phyloP scores from a whole-genome alignment of 345 rosid genomes.

The Litchi chinensis region DNA sequence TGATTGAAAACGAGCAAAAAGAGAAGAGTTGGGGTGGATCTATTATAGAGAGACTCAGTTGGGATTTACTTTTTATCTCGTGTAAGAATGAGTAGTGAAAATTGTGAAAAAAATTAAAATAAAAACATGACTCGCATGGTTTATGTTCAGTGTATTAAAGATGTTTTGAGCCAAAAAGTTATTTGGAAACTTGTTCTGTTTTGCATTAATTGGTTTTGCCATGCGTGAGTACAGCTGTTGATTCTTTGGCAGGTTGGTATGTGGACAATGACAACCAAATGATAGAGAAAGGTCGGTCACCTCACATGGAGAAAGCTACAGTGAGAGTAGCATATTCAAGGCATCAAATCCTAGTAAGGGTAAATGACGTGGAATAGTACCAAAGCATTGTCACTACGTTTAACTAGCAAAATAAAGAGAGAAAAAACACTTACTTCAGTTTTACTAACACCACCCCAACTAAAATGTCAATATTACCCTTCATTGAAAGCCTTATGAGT shows the following conservation, averaged over 20 bases:
- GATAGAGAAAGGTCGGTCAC: neutral
- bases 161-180: neutral
- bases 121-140: constrained; percentile 2
- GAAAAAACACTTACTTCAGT: too few species aligned
- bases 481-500: too few species aligned
- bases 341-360: too few species aligned
- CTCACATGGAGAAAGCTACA: neutral
- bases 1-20: neutral
- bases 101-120: neutral
- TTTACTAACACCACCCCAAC: too few species aligned
- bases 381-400: too few species aligned
- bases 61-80: neutral
- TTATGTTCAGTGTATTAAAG: constrained; percentile 18
- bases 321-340: too few species aligned
- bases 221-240: constrained; percentile 23
- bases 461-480: too few species aligned
- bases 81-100: constrained; percentile 19
- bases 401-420: too few species aligned
- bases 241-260: constrained; percentile 16
- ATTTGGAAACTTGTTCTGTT: constrained; percentile 28
- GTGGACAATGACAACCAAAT: constrained; percentile 3
- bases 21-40: neutral
- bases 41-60: neutral
- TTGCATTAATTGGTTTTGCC: neutral
- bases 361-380: too few species aligned